Evolutionary conservation across 805 yeast species (phyloP), one percentile per base, ranked within the genome.

Genomic region (Hanseniaspora thailandica): DNA sequence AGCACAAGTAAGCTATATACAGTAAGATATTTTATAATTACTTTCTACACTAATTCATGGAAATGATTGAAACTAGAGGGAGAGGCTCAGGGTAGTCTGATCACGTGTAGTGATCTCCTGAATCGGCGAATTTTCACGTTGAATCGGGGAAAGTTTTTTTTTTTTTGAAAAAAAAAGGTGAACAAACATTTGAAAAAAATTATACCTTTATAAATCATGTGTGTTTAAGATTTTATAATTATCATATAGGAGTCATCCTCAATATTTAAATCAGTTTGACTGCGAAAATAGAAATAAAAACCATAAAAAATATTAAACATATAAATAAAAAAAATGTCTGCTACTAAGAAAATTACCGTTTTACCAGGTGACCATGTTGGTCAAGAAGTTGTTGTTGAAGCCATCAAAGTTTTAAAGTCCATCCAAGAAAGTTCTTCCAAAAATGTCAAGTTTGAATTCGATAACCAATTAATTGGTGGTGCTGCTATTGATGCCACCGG

Each of bases 401-500:
- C 98, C 47, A 80, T 89, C 62, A 90, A 90, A 68, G 96, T 93
- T 31, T 75, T 93, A 57, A 74, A 80, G 55, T 87, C 96, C 52
- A 84, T 90, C 60, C 78, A 79, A 60, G 75, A 73, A 56, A 80
- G 67, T 43, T 73, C 75, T 46, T 76, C 82, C 41, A 47, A 33
- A 10, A 53, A 58, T 31, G 71, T 84, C 62, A 70, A 80, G 63
- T 89, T 93, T 65, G 78, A 84, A 51, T 86, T 87, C 67, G 75
- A 84, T 63, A 71, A 84, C 57, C 96, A 89, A 64, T 75, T 90
- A 62, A 90, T 93, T 61, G 98, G 98, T 58, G 98, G 98, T 63
- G 97, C 97, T 49, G 95, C 97, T 45, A 90, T 93, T 63, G 98
- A 93, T 67, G 96, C 96, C 55, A 83, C 94, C 44, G 98, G 98